Percentiles rank a stretch among this genome's conserved stretches.
phyloP scores from a whole-genome alignment of 164 flowering plant species.

The Stephania japonica region DNA sequence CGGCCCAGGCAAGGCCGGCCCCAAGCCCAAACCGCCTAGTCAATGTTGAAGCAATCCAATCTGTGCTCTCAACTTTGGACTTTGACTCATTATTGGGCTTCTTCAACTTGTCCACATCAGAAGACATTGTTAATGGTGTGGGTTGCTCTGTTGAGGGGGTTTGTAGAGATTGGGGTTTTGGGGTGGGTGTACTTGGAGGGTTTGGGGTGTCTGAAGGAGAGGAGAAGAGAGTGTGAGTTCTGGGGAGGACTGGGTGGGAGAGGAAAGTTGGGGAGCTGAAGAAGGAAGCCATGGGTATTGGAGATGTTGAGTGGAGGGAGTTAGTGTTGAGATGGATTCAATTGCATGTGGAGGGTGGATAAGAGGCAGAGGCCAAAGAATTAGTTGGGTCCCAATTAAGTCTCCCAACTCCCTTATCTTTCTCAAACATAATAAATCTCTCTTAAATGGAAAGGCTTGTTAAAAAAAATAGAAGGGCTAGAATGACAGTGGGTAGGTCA shows the following conservation, averaged over 20 bases:
- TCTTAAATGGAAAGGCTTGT: too few species aligned
- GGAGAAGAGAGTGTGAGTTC: slow-evolving; percentile 27
- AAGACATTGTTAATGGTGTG: slow-evolving; percentile 11
- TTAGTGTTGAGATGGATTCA: too few species aligned
- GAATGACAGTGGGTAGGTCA: too few species aligned
- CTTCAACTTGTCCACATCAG: slow-evolving; percentile 21
- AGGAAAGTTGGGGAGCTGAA: slow-evolving; percentile 46
- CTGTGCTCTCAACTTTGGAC: slow-evolving; percentile 53
- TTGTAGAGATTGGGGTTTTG: slow-evolving; percentile 23
- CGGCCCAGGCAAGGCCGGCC: slow-evolving; percentile 95
- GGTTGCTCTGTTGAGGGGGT: slow-evolving; percentile 23
- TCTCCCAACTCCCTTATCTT: not conserved
- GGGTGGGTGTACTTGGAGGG: slow-evolving; percentile 16
- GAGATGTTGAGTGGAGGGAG: not conserved
- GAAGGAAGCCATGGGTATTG: slow-evolving; percentile 50
- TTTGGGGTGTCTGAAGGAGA: slow-evolving; percentile 45
- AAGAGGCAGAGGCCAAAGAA: not conserved
- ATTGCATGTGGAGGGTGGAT: not conserved
- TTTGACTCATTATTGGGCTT: slow-evolving; percentile 9
- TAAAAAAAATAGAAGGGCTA: too few species aligned
- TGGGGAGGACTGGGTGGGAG: slow-evolving; percentile 33
- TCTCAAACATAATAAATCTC: not conserved
- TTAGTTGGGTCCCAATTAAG: not conserved
- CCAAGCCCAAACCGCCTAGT: slow-evolving; percentile 86
- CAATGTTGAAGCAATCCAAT: slow-evolving; percentile 79